Base-by-base conservation (phyloP, 108 stramenopile species). In the Schizochytrium sp. region DNA sequence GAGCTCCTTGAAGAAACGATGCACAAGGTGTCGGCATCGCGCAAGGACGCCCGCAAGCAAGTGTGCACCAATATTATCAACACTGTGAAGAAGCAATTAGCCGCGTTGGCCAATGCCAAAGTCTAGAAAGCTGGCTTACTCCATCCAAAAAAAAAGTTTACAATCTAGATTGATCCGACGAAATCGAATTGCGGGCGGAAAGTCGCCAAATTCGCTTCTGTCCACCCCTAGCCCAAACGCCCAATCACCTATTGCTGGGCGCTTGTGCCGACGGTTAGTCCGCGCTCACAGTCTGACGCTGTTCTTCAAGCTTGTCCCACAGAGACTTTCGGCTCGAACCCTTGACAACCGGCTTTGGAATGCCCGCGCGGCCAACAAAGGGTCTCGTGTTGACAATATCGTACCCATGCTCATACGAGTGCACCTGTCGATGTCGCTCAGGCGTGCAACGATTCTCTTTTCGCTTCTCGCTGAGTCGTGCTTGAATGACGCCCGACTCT, bases 321-420 rank as follows among this genome's bases (percentile, higher is more conserved):
- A 83, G 76, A 6, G 76, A 21, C 28, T 83, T 83, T 6, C 76
- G 76, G 48, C 51, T 47, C n/a, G 76, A 53, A 12, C 45, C 76
- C 76, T 6, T 55, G 19, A 83, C 51, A 8, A 23, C 23, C 0
- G 76, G 48, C 51, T 83, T 83, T 12, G 45, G 43, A 34, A 83
- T 53, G 45, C 76, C 76, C 12, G n/a, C 6, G 8, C 76, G 45
- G 8, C 76, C 76, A 8, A 83, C 45, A 83, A 83, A 83, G 18
- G 76, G 76, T 28, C 28, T 83, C 10, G 76, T 53, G 76, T 53
- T 83, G 14, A 83, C 51, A 53, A 83, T 83, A 83, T 83, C 76
- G 48, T 53, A 83, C 0, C 76, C 76, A 45, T 83, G 76, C 76
- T 47, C 51, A 23, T 83, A 53, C 45, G 48, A 21, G 48, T 83